phyloP scores from a whole-genome alignment of 1,284 basidiomycete genomes.

The Veloporphyrellus conicus region DNA sequence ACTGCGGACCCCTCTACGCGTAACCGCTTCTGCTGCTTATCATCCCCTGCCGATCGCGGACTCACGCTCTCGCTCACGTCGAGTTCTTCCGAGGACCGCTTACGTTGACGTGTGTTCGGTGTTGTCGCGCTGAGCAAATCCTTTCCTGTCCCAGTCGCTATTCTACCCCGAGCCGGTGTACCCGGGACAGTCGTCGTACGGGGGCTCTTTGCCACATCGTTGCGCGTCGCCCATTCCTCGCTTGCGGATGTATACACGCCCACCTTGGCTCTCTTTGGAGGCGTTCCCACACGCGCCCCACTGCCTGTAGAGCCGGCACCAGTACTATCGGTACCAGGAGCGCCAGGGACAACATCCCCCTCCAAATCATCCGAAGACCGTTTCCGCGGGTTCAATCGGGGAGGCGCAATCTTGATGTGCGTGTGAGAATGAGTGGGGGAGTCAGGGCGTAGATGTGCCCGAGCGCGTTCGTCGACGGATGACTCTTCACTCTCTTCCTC shows the following conservation, averaged over 20 bases:
- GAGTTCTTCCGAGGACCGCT: slow-evolving; percentile 33
- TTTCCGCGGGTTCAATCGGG: slow-evolving; percentile 29
- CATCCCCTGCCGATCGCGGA: slow-evolving; percentile 11
- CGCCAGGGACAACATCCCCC: slow-evolving; percentile 7
- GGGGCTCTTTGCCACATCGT: not conserved
- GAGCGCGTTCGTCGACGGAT: slow-evolving; percentile 5
- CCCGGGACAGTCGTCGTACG: not conserved
- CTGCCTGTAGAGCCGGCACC: not conserved
- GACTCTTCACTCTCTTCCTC: slow-evolving; percentile 29
- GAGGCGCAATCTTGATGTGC: slow-evolving; percentile 21
- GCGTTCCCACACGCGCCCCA: slow-evolving; percentile 20
- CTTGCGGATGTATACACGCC: slow-evolving; percentile 1
- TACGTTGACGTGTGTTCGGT: slow-evolving; percentile 26
- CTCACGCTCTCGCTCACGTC: slow-evolving; percentile 14
- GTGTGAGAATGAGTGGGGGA: not conserved
- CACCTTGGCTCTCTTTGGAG: slow-evolving; percentile 30
- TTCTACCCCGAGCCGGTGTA: slow-evolving; percentile 1
- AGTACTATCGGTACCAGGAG: not conserved
- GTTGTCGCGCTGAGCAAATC: not conserved
- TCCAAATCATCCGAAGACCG: slow-evolving; percentile 33
- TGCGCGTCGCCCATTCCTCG: slow-evolving; percentile 10
- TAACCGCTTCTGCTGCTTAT: slow-evolving; percentile 30
- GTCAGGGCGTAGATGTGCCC: not conserved
- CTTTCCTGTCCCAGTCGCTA: not conserved
- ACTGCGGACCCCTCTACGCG: slow-evolving; percentile 23